These are phyloP conservation scores for Baorangia bicolor DNA, from an alignment of 768 basidiomycete genomes.

Conservation along the genomic window DNA sequence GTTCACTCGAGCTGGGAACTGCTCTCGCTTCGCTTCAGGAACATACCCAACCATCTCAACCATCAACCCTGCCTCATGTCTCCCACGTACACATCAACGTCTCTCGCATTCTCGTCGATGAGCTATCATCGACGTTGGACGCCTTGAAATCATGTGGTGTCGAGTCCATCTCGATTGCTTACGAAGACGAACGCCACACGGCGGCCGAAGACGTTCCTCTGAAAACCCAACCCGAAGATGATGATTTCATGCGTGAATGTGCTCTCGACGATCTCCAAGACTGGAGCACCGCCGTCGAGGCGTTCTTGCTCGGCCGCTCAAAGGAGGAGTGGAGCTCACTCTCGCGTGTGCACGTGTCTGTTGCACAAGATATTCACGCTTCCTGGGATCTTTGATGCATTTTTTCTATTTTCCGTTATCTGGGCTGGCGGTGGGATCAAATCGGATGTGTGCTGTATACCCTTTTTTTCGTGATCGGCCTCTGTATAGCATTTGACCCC, in stretches of 20 bases:
- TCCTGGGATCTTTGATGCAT: constrained; percentile 24
- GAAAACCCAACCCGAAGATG: constrained; percentile 17
- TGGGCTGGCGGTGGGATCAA: not conserved
- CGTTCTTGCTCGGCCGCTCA: constrained; percentile 18
- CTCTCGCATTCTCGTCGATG: constrained; percentile 23
- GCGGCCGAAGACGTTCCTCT: not conserved
- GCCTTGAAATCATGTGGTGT: constrained; percentile 16
- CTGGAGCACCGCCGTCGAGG: constrained; percentile 23
- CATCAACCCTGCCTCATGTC: constrained; percentile 6
- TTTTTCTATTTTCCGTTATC: not conserved
- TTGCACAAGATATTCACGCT: constrained; percentile 16
- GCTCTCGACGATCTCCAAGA: constrained; percentile 33
- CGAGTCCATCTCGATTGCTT: constrained; percentile 23
- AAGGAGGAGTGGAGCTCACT: constrained; percentile 18
- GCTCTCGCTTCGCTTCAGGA: constrained; percentile 20
- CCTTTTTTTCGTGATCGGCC: not conserved
- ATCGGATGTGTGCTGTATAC: not conserved
- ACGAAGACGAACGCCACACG: constrained; percentile 11
- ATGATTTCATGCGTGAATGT: constrained; percentile 30
- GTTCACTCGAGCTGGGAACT: constrained; percentile 21
- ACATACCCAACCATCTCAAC: not conserved
- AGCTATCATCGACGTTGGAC: constrained; percentile 23
- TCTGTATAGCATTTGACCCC: not conserved
- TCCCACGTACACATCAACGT: constrained; percentile 28
- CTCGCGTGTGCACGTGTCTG: constrained; percentile 15